Evolutionary conservation across 345 rosid genomes (phyloP), one percentile per base, ranked within the genome.

Genomic region (Rubroshorea leprosula): DNA sequence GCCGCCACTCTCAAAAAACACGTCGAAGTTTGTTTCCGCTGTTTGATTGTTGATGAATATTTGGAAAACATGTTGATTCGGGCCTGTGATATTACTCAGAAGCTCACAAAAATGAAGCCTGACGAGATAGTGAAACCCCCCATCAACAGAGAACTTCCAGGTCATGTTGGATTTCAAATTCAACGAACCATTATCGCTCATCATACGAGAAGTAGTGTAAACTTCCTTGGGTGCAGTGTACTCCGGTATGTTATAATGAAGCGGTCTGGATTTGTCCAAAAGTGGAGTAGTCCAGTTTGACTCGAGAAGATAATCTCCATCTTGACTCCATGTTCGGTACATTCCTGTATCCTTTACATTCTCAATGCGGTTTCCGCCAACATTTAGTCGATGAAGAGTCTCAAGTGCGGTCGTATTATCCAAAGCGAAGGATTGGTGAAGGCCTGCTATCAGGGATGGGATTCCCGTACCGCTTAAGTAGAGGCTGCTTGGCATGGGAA

Each of bases 91-190:
- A 24, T 62, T 27, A 0, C 0, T 0, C 17, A 55, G 60, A 55
- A 60, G 49, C 68, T 80, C 80, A 17, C 82, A 80, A 14, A 80
- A 80, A 54, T 80, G 80, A 5, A 81, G 57, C 63, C 80, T 66
- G 23, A 77, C 61, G 13, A 78, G 50, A 54, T 78, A 75, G 0
- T 14, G n/a, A n/a, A n/a, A n/a, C n/a, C n/a, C n/a, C n/a, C n/a
- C n/a, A n/a, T n/a, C n/a, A n/a, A n/a, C n/a, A n/a, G n/a, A n/a
- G n/a, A n/a, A n/a, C n/a, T n/a, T n/a, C n/a, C n/a, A n/a, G n/a
- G n/a, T n/a, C n/a, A n/a, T n/a, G n/a, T n/a, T n/a, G n/a, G n/a
- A n/a, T n/a, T n/a, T n/a, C n/a, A n/a, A n/a, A n/a, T n/a, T n/a
- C n/a, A n/a, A n/a, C n/a, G n/a, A n/a, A n/a, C n/a, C n/a, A n/a